Percentiles rank a stretch among this genome's conserved stretches.
Evolutionary conservation across 257 asterid species (phyloP).

Genomic region (Eustoma russellianum): DNA sequence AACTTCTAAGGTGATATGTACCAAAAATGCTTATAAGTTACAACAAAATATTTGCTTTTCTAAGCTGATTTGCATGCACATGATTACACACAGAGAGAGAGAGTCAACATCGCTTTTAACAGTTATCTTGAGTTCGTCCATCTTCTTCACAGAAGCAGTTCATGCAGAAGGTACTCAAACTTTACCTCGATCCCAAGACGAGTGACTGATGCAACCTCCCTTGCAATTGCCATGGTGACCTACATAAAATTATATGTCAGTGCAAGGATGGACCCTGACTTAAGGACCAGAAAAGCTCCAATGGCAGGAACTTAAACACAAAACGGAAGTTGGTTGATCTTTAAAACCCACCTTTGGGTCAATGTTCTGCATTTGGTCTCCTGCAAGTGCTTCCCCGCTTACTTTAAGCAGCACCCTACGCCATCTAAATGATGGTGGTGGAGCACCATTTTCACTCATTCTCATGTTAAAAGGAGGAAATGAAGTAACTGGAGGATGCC

Average conservation of each 20-base stretch:
- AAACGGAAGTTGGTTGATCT: background rate
- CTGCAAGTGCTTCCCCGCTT: slow-evolving; percentile 99
- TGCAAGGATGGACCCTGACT: background rate
- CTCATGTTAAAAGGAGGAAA: slow-evolving; percentile 46
- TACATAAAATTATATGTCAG: slow-evolving; percentile 9
- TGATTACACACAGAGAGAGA: too few species aligned
- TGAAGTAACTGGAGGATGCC: slow-evolving; percentile 48
- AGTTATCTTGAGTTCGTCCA: too few species aligned
- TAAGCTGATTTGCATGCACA: too few species aligned
- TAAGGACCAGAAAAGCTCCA: background rate
- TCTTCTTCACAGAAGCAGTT: too few species aligned
- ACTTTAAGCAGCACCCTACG: slow-evolving; percentile 96
- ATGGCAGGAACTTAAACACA: background rate
- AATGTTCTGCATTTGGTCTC: slow-evolving; percentile 79
- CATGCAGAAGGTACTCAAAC: background rate
- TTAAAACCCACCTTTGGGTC: slow-evolving; percentile 74
- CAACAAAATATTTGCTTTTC: too few species aligned
- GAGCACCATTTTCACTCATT: slow-evolving; percentile 36
- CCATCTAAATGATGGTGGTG: slow-evolving; percentile 57
- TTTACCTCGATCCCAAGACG: slow-evolving; percentile 90
- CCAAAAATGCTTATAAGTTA: too few species aligned
- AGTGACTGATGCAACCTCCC: slow-evolving; percentile 94
- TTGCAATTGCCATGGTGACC: slow-evolving; percentile 94
- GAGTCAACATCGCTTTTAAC: too few species aligned
- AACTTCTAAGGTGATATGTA: too few species aligned